These are phyloP conservation scores for Calophaca sinica DNA, from an alignment of 306 rosid genomes.

Conservation along the genomic window DNA sequence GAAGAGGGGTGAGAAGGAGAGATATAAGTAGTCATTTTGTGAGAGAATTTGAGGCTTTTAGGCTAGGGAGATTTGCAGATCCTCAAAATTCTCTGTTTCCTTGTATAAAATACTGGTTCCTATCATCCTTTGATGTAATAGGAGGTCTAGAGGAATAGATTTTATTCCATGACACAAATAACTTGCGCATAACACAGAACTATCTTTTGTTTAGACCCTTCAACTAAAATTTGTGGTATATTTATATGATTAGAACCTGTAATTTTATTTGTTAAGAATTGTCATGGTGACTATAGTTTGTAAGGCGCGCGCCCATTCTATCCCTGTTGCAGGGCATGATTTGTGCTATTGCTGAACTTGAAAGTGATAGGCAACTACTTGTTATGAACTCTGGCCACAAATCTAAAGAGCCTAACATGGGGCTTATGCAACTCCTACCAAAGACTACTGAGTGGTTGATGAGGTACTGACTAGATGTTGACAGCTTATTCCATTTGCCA, in stretches of 20 bases:
- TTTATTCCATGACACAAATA: background rate
- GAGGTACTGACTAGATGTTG: conserved; percentile 56
- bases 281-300: background rate
- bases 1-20: background rate
- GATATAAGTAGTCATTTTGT: background rate
- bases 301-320: conserved; percentile 14
- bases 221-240: background rate
- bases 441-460: conserved; percentile 65
- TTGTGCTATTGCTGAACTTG: conserved; percentile 86
- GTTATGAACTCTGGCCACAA: conserved; percentile 51
- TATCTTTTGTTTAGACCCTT: conserved; percentile 22
- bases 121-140: too few relatives aligned
- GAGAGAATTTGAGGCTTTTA: background rate
- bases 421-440: conserved; percentile 80
- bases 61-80: background rate
- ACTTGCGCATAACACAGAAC: background rate
- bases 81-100: background rate
- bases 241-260: background rate
- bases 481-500: conserved; percentile 30
- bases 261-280: conserved; percentile 15
- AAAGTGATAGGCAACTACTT: conserved; percentile 84
- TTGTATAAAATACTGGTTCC: background rate
- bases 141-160: background rate
- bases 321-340: conserved; percentile 69
- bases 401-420: conserved; percentile 60